These are phyloP conservation scores for Carex arenaria DNA, from an alignment of 202 grass and related monocot genomes.

Conservation along the genomic window DNA sequence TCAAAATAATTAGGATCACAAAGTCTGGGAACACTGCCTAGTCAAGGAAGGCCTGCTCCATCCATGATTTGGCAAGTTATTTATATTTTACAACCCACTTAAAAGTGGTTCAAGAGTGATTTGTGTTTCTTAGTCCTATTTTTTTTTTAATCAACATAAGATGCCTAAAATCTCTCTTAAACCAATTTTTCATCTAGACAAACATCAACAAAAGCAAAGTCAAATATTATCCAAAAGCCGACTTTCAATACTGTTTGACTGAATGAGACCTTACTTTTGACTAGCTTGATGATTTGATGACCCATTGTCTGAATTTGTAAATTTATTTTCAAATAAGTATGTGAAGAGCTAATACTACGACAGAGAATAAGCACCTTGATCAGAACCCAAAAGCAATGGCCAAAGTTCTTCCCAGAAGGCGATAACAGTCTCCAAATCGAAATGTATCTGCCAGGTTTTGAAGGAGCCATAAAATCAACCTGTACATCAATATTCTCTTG, in stretches of 20 bases:
- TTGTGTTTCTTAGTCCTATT: background rate
- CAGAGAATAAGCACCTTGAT: conserved; percentile 52
- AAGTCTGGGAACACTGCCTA: background rate
- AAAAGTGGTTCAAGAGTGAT: background rate
- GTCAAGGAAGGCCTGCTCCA: background rate
- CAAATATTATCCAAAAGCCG: background rate
- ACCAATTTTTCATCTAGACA: background rate
- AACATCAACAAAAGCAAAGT: background rate
- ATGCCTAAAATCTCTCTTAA: background rate
- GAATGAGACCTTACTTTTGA: background rate
- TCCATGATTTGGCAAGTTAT: background rate
- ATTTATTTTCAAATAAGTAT: background rate
- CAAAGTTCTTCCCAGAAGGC: conserved; percentile 76
- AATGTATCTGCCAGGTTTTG: conserved; percentile 60
- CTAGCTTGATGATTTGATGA: background rate
- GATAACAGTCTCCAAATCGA: conserved; percentile 78
- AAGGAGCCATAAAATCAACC: conserved; percentile 81
- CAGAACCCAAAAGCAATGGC: conserved; percentile 88
- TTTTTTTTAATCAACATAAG: background rate
- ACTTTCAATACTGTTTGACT: background rate
- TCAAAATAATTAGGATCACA: background rate
- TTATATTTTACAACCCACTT: background rate
- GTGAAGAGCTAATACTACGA: background rate
- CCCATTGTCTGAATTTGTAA: background rate
- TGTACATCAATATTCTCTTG: conserved; percentile 55